These are phyloP conservation scores for Flaveria ramosissima DNA, from an alignment of 129 eudicot species.

Conservation along the genomic window DNA sequence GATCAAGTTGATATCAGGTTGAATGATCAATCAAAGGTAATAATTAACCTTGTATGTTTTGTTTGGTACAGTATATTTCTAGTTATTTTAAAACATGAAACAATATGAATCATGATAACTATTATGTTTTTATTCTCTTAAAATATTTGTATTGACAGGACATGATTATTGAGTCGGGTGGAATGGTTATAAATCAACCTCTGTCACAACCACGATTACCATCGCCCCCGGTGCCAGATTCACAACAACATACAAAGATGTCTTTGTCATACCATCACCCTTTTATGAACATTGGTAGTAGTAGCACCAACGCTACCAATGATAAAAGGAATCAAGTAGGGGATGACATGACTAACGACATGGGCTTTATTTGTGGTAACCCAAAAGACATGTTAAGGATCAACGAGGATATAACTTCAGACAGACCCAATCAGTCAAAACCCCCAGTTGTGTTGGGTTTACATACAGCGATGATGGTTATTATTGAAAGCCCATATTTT, in stretches of 20 bases:
- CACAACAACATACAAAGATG: too few relatives aligned
- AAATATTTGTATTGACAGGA: background rate
- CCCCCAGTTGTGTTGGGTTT: background rate
- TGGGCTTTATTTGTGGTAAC: background rate
- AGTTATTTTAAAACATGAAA: background rate
- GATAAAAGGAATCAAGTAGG: background rate
- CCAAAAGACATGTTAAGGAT: background rate
- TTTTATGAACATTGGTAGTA: background rate
- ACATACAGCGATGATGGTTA: background rate
- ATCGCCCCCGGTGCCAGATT: background rate
- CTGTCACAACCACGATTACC: background rate
- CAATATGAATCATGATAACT: too few relatives aligned
- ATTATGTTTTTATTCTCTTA: background rate
- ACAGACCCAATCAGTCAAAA: background rate
- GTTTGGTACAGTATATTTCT: background rate
- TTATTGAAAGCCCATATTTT: background rate
- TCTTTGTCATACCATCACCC: background rate
- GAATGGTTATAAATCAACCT: background rate
- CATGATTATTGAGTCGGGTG: background rate
- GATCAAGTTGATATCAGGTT: background rate
- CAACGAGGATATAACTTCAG: background rate
- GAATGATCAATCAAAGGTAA: background rate
- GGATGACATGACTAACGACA: background rate
- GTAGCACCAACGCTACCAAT: background rate
- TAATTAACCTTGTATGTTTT: background rate